Evolutionary conservation across 1,139 yeast genomes (phyloP).

Genomic region (Blastobotrys buckinghamii): DNA sequence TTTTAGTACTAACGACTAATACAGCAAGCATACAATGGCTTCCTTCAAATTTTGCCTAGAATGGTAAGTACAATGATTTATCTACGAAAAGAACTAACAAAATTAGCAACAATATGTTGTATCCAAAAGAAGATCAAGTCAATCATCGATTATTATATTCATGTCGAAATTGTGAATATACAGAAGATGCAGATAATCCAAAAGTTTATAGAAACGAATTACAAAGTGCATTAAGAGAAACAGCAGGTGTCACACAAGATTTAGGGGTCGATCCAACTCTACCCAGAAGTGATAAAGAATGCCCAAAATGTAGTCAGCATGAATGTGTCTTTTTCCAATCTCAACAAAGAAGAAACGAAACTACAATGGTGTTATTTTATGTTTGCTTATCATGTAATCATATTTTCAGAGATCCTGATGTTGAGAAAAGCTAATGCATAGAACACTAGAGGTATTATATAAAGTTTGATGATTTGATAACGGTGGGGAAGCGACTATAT

Average conservation of each 20-base stretch:
- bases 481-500: too few relatives aligned
- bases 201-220: slow-evolving; percentile 90
- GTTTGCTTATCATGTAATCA: slow-evolving; percentile 86
- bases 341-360: slow-evolving; percentile 90
- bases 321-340: slow-evolving; percentile 96
- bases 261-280: slow-evolving; percentile 91
- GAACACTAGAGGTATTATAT: too few relatives aligned
- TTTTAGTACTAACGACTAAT: neutral
- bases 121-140: slow-evolving; percentile 91
- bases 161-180: slow-evolving; percentile 92
- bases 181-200: slow-evolving; percentile 85
- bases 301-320: slow-evolving; percentile 80
- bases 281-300: slow-evolving; percentile 88
- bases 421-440: neutral
- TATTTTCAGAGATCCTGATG: slow-evolving; percentile 38
- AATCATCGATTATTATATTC: slow-evolving; percentile 69
- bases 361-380: slow-evolving; percentile 85
- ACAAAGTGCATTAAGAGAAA: slow-evolving; percentile 79
- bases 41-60: slow-evolving; percentile 91
- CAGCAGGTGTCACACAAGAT: slow-evolving; percentile 97
- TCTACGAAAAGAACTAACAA: slow-evolving; percentile 9
- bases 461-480: too few relatives aligned
- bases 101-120: slow-evolving; percentile 83
- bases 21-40: slow-evolving; percentile 46
- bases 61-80: slow-evolving; percentile 46